Evolutionary conservation across 108 stramenopile species (phyloP).

Genomic region (Discostella stelligeroides): DNA sequence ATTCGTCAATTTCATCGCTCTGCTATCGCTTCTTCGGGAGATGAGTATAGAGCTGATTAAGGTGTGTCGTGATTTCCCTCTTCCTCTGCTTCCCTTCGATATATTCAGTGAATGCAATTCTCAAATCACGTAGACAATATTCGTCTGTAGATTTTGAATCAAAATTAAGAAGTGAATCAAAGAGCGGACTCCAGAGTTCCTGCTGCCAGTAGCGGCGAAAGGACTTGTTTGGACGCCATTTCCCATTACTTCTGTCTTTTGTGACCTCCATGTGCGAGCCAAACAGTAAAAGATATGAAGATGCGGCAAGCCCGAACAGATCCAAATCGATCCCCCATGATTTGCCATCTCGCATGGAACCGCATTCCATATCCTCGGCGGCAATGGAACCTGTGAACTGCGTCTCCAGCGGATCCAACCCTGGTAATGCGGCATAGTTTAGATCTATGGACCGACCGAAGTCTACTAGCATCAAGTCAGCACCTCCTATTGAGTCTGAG

Average conservation of each 20-base stretch:
- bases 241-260: constrained; percentile 36
- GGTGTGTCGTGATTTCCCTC: constrained; percentile 20
- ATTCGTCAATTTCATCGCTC: constrained; percentile 82
- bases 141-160: constrained; percentile 33
- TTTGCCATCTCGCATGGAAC: constrained; percentile 66
- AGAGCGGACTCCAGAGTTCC: constrained; percentile 66
- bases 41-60: constrained; percentile 28
- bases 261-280: constrained; percentile 65
- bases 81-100: constrained; percentile 33
- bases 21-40: constrained; percentile 37
- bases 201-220: constrained; percentile 75
- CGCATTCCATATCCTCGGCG: constrained; percentile 68
- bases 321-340: constrained; percentile 83
- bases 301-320: constrained; percentile 70
- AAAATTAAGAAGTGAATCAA: constrained; percentile 69
- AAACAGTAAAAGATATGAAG: constrained; percentile 68
- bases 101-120: constrained; percentile 29
- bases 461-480: constrained; percentile 78
- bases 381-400: constrained; percentile 59
- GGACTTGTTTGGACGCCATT: constrained; percentile 53
- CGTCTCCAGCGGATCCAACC: constrained; percentile 38
- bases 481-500: constrained; percentile 38
- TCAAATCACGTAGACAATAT: constrained; percentile 27
- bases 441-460: constrained; percentile 83
- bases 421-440: constrained; percentile 15